Percentiles rank a stretch among this genome's conserved stretches.
Conservation (phyloP, 2,329 filamentous ascomycete species). For the Alternaria postmessia region DNA sequence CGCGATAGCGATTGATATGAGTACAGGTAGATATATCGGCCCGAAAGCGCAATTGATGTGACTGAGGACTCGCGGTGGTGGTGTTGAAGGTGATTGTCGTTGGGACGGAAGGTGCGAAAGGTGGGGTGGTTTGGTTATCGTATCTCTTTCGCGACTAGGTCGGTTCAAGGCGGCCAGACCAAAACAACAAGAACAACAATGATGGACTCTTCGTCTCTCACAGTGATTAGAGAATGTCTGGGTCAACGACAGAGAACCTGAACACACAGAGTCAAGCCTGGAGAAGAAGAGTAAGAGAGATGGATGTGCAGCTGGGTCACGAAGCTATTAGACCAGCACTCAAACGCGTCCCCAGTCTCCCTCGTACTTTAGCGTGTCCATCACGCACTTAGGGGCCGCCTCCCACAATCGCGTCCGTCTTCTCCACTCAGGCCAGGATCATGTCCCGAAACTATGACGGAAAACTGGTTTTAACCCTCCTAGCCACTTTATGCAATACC, state of each 20-base stretch:
- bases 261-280: background rate
- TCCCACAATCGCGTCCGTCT: slow-evolving; percentile 29
- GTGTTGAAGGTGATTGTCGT: slow-evolving; percentile 13
- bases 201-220: background rate
- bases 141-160: slow-evolving; percentile 18
- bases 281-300: slow-evolving; percentile 19
- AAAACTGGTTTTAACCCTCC: slow-evolving; percentile 1
- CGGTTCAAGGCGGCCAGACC: slow-evolving; percentile 5
- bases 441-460: slow-evolving; percentile 8
- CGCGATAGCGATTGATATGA: slow-evolving; percentile 2
- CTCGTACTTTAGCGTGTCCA: slow-evolving; percentile 33
- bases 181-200: background rate
- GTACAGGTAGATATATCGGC: background rate
- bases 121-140: slow-evolving; percentile 21
- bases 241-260: background rate
- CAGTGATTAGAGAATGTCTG: background rate
- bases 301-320: slow-evolving; percentile 19
- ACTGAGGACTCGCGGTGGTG: slow-evolving; percentile 1
- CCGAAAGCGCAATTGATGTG: slow-evolving; percentile 5
- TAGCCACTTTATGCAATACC: slow-evolving; percentile 1
- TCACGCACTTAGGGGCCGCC: slow-evolving; percentile 23
- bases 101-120: slow-evolving; percentile 9
- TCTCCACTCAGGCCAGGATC: slow-evolving; percentile 25
- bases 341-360: slow-evolving; percentile 31
- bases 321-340: slow-evolving; percentile 23